Evolutionary conservation across 2,329 filamentous ascomycete genomes (phyloP).

Genomic region (Thermoascus crustaceus): DNA sequence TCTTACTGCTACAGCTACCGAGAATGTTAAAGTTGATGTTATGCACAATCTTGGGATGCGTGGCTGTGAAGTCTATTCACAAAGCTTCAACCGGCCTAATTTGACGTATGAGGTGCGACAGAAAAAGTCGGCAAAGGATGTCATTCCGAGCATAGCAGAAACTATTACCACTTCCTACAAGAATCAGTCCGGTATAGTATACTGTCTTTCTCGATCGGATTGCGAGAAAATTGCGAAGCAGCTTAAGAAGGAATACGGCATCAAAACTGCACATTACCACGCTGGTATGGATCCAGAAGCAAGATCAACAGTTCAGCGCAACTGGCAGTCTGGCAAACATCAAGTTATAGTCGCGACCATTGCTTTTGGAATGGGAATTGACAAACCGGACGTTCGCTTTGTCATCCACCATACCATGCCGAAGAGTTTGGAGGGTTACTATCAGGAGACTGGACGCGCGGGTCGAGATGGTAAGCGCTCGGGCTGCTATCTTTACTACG

Average conservation of each 20-base stretch:
- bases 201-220: constrained; percentile 76
- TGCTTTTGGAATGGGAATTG: constrained; percentile 99
- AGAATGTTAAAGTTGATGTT: constrained; percentile 85
- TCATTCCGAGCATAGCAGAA: constrained; percentile 45
- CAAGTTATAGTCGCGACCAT: constrained; percentile 97
- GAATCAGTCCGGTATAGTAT: constrained; percentile 79
- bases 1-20: constrained; percentile 87
- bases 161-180: constrained; percentile 62
- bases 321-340: constrained; percentile 72
- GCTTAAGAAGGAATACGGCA: constrained; percentile 52
- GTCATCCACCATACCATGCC: constrained; percentile 90
- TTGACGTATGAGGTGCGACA: constrained; percentile 79
- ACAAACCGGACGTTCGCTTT: constrained; percentile 93
- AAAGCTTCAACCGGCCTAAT: constrained; percentile 97
- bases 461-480: constrained; percentile 83
- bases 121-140: constrained; percentile 45
- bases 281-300: constrained; percentile 62
- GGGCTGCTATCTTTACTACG: constrained; percentile 84
- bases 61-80: constrained; percentile 68
- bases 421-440: constrained; percentile 95
- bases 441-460: constrained; percentile 93
- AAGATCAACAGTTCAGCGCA: constrained; percentile 62
- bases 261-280: constrained; percentile 79
- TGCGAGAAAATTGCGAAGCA: constrained; percentile 72
- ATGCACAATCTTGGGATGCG: constrained; percentile 83